phyloP scores from a whole-genome alignment of 306 rosid genomes.

The Quercus mongolica region DNA sequence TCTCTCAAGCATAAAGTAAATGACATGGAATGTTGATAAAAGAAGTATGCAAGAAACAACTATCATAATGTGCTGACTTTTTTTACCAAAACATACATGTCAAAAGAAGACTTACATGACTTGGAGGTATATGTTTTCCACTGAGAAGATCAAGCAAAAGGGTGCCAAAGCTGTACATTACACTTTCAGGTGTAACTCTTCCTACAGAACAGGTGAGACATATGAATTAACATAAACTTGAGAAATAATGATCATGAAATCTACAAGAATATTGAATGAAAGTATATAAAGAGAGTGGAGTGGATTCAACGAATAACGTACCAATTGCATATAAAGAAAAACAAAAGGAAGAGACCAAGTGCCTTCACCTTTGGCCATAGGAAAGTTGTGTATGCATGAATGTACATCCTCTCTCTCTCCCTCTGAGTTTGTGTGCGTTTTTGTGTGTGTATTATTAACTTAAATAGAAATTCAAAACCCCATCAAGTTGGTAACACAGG shows the following conservation, averaged over 20 bases:
- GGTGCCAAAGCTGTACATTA: slow-evolving; percentile 90
- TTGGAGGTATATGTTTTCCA: slow-evolving; percentile 98
- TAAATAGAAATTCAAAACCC: not conserved
- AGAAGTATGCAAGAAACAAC: not conserved
- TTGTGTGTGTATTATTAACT: not conserved
- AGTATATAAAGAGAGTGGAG: not conserved
- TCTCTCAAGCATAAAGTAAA: not conserved
- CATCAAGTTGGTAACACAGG: not conserved
- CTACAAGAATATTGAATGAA: not conserved
- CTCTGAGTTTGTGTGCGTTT: too few relatives aligned
- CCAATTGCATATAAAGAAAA: not conserved
- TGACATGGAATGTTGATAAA: not conserved
- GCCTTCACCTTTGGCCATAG: not conserved
- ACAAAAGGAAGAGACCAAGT: not conserved
- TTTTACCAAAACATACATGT: not conserved
- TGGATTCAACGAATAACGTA: not conserved
- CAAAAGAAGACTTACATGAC: slow-evolving; percentile 71
- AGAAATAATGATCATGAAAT: slow-evolving; percentile 1
- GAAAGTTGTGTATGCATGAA: not conserved
- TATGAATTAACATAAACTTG: slow-evolving; percentile 3
- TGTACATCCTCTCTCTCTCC: not conserved
- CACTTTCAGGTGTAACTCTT: slow-evolving; percentile 91
- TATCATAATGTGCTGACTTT: not conserved
- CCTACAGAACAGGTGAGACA: slow-evolving; percentile 45
- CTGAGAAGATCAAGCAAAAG: slow-evolving; percentile 96